phyloP scores from a whole-genome alignment of 495 filamentous ascomycete species.

The Penicillium simplicissimum region DNA sequence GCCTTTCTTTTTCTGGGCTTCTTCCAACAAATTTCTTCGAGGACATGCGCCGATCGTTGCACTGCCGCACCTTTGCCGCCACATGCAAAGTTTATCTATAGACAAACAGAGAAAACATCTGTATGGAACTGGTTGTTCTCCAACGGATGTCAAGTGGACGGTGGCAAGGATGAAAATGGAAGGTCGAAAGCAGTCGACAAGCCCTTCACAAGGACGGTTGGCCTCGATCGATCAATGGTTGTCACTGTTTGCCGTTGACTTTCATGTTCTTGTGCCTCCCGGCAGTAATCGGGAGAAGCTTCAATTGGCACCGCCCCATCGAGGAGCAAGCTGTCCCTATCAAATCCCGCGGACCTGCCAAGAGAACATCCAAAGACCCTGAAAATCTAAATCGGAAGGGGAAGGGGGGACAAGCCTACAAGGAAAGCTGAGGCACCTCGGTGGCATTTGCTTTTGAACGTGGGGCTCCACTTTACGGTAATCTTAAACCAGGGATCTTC shows the following conservation, averaged over 20 bases:
- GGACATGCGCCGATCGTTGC: constrained; percentile 1
- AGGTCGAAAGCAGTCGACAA: constrained; percentile 5
- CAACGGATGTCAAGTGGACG: not conserved
- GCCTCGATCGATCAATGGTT: constrained; percentile 17
- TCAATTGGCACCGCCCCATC: constrained; percentile 7
- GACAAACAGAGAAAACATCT: constrained; percentile 5
- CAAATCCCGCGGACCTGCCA: constrained; percentile 1
- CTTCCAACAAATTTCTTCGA: not conserved
- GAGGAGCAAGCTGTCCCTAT: not conserved
- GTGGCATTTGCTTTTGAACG: constrained; percentile 24
- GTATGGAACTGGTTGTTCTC: constrained; percentile 3
- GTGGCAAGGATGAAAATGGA: constrained; percentile 19
- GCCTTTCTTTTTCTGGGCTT: not conserved
- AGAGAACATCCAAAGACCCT: not conserved
- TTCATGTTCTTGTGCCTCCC: not conserved
- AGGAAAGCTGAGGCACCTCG: constrained; percentile 8
- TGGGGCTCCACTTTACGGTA: constrained; percentile 24
- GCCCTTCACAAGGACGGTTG: constrained; percentile 22
- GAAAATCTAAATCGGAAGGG: not conserved
- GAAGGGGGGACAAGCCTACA: too few relatives aligned
- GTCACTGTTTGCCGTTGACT: not conserved
- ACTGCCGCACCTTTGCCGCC: constrained; percentile 9
- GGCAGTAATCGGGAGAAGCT: constrained; percentile 5
- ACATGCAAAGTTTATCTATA: constrained; percentile 8
- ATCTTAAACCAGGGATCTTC: constrained; percentile 26